These are phyloP conservation scores for Trichoderma semiorbis DNA, from an alignment of 2,329 filamentous ascomycete genomes.

Conservation along the genomic window DNA sequence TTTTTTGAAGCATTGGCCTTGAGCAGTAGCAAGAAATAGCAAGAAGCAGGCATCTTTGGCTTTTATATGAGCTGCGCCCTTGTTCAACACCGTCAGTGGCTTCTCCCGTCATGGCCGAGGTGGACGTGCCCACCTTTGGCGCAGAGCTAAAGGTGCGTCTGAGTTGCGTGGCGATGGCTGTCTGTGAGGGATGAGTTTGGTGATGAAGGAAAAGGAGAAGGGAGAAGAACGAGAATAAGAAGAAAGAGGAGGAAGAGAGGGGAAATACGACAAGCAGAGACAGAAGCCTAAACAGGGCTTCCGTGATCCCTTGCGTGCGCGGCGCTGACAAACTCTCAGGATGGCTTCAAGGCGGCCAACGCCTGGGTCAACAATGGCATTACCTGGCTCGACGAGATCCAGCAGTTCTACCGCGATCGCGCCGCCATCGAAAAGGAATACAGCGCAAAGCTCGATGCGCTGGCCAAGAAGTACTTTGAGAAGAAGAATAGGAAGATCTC, in stretches of 20 bases:
- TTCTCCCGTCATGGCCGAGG: conserved; percentile 64
- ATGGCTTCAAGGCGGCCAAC: conserved; percentile 95
- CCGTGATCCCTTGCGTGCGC: neutral
- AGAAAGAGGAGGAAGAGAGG: neutral
- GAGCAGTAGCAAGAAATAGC: neutral
- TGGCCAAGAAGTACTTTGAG: conserved; percentile 96
- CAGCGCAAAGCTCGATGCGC: conserved; percentile 75
- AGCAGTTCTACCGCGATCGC: conserved; percentile 95
- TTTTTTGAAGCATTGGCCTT: neutral
- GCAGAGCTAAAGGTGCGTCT: conserved; percentile 80
- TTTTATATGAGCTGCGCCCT: conserved; percentile 12
- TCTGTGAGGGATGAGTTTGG: neutral
- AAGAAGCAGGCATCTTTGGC: neutral
- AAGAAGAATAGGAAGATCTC: conserved; percentile 91
- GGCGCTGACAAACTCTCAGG: conserved; percentile 48
- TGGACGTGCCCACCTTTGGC: conserved; percentile 86
- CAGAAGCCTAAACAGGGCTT: neutral
- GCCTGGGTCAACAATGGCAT: conserved; percentile 88
- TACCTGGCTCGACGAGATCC: conserved; percentile 91
- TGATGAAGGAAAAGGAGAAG: neutral
- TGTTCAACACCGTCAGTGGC: neutral
- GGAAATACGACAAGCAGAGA: neutral
- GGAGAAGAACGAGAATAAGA: neutral
- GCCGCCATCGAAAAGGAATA: conserved; percentile 97
- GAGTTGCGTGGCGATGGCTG: neutral